Base-by-base conservation (phyloP, 305 asterid species). In the Fraxinus sp. region DNA sequence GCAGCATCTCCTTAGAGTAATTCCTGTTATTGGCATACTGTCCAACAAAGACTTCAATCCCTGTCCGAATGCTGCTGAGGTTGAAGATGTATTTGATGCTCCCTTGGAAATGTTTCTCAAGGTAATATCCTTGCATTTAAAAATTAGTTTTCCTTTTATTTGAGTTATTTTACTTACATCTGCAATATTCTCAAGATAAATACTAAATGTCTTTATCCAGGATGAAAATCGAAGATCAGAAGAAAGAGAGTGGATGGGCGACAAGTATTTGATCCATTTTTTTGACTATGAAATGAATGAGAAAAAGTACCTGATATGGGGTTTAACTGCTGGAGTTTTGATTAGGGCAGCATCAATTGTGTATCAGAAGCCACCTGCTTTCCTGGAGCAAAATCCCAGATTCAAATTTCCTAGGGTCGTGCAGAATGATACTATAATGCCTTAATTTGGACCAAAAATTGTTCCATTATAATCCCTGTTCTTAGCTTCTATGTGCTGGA, bases 31-130 rank as follows among this genome's bases (percentile, higher is more conserved):
- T 46, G 97, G 98, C 83, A 90, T 97, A 82, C 94, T 97, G 64
- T 87, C 94, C 74, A 89, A 92, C 87, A 91, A 87, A 16, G 92
- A 88, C 83, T 95, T 92, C 79, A 84, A 73, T 72, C 97, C 98
- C 55, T 68, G 85, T 43, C 98, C 93, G 9, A 92, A 92, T 90
- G 84, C 91, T 76, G 95, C 85, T 80, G 99, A 96, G 88, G 99
- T 96, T 9, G 98, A 96, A 83, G 88, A 86, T 72, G 89, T 96
- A 75, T 96, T 96, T 83, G 97, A 95, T 64, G 98, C 97, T 64
- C 99, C 99, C 7, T 90, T 96, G 89, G 99, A 93, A 89, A 92
- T 96, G 98, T 96, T 96, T 90, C 95, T 96, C 88, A 92, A 93
- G 97, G 99, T 95, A 46, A 26, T 70, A 62, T 76, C 41, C 49